These are phyloP conservation scores for Botrytis fabae DNA, from an alignment of 2,329 filamentous ascomycete genomes.

Conservation along the genomic window DNA sequence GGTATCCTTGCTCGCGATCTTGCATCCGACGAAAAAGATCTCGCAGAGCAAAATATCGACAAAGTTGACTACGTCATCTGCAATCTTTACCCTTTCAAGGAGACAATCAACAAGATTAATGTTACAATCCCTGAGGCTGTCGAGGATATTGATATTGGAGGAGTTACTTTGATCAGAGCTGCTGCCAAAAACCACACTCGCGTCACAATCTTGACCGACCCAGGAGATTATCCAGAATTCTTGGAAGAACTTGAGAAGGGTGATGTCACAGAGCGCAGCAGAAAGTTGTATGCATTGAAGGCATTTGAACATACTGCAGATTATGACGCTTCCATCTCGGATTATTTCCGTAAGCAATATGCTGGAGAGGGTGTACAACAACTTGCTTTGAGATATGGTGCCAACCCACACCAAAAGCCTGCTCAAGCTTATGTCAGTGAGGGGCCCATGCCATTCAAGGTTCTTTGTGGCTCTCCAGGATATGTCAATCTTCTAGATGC, in stretches of 20 bases:
- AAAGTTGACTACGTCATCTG: conserved; percentile 96
- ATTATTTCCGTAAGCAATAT: conserved; percentile 98
- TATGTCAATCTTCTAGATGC: conserved; percentile 98
- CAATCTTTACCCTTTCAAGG: conserved; percentile 99
- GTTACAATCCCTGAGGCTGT: conserved; percentile 96
- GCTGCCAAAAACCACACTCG: conserved; percentile 97
- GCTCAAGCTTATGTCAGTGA: conserved; percentile 78
- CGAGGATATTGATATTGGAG: conserved; percentile 98
- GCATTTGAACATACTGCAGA: conserved; percentile 98
- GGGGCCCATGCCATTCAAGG: conserved; percentile 86
- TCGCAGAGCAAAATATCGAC: conserved; percentile 90
- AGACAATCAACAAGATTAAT: conserved; percentile 94
- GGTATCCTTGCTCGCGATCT: conserved; percentile 93
- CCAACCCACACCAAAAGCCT: conserved; percentile 98
- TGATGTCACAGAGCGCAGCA: conserved; percentile 80
- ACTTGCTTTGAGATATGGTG: conserved; percentile 85
- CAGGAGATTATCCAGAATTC: conserved; percentile 90
- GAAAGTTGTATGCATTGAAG: conserved; percentile 90
- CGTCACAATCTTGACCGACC: conserved; percentile 94
- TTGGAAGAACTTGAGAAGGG: conserved; percentile 85
- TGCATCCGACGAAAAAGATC: conserved; percentile 93
- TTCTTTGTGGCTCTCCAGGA: conserved; percentile 82
- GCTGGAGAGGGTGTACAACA: conserved; percentile 82
- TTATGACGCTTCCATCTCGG: conserved; percentile 91
- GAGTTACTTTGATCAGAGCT: conserved; percentile 92